Base-by-base conservation (phyloP, 176 grass and related monocot species). In the Juncus effusus region DNA sequence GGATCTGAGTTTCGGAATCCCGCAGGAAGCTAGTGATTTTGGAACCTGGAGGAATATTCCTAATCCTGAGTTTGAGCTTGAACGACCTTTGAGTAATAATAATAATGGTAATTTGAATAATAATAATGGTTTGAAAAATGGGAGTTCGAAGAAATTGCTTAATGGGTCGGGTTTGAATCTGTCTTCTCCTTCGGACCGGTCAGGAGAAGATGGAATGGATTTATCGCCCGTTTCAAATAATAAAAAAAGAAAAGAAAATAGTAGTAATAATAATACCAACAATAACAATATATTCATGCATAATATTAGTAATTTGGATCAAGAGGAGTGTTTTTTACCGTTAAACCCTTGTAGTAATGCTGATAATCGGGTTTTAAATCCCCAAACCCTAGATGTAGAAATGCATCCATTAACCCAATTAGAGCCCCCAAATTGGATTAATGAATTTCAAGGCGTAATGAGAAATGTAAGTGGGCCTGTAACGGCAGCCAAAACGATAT, bases 401-500 rank as follows among this genome's bases (percentile, higher is more conserved):
- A 93, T 90, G 83, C 88, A 86, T 40, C 78, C 78, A 19, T 38
- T 13, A 7, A 56, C 42, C 54, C 67, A 59, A 55, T 40, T 58
- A 6, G 44, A 47, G 4, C 74, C 74, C 55, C 82, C 93, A 53
- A 61, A 74, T 3, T 99, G 94, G 94, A 10, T 76, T 73, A 79
- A 84, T 1, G 83, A 93, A 42, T 99, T 99, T 37, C 75, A 59
- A 1, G 94, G 94, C 61, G 88, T 80, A n/a, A 99, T 99, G 94
- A 99, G 65, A 63, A 77, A 87, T 11, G 65, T 75, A 13, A 67
- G 50, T 0, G 94, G 94, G 3, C 94, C 94, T 7, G 85, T 92
- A 65, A 93, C 85, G 44, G 94, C 94, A 6, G 85, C 88, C 3
- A 99, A 93, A 74, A 89, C 94, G 4, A 90, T 99, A 42, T 99